Evolutionary conservation across 2,329 filamentous ascomycete genomes (phyloP).

Genomic region (Coniochaeta sp.): DNA sequence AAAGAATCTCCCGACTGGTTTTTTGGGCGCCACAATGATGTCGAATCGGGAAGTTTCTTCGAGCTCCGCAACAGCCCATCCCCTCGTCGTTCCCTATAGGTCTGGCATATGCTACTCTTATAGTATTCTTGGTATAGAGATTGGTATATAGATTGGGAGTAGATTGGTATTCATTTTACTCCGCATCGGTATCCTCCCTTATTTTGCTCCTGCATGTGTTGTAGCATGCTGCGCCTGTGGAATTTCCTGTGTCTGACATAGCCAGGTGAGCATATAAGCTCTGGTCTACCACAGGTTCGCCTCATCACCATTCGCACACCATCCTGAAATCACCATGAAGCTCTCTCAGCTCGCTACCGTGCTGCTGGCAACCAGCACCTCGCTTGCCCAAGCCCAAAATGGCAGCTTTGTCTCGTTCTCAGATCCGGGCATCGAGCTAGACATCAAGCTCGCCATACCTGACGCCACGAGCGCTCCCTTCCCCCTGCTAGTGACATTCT

Average conservation of each 20-base stretch:
- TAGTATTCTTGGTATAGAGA: not conserved
- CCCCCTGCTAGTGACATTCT: conserved; percentile 22
- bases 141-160: not conserved
- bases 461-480: conserved; percentile 13
- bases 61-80: not conserved
- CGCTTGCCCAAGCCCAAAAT: not conserved
- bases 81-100: not conserved
- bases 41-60: not conserved
- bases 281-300: not conserved
- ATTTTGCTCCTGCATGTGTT: not conserved
- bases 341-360: not conserved
- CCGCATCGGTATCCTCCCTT: not conserved
- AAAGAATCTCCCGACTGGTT: not conserved
- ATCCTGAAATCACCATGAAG: not conserved
- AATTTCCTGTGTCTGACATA: not conserved
- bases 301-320: not conserved
- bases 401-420: not conserved
- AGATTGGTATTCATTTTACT: not conserved
- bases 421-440: not conserved
- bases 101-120: not conserved
- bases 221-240: not conserved
- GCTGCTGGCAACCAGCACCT: not conserved
- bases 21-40: not conserved
- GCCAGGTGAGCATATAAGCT: not conserved
- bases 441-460: conserved; percentile 12